Base-by-base conservation (phyloP, 2,329 filamentous ascomycete species). In the Fusarium brachygibbosum region DNA sequence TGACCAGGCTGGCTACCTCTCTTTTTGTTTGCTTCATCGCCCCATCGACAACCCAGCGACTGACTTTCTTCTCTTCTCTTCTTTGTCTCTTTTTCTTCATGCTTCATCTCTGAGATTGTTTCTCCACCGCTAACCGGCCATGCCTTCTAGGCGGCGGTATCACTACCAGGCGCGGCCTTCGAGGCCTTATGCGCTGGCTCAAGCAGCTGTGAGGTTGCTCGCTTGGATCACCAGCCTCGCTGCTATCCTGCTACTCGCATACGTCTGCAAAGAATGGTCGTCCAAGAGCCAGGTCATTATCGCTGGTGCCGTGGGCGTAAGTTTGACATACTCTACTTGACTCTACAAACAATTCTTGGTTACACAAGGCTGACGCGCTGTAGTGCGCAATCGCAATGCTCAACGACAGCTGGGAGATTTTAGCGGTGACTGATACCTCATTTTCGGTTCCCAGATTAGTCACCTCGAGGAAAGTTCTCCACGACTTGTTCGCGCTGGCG, bases 401-500 rank as follows among this genome's bases (percentile, higher is more conserved):
- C 66, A 79, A 78, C 53, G 79, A 81, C 46, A 80, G 77, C 70
- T 80, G 79, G 78, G 77, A 80, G 40, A 73, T 77, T 42, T 56
- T 77, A 46, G 75, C 78, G 5, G 65, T 76, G 16, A 68, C 72
- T 8, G 75, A 79, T 28, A 63, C 70, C 10, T 58, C 72, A 10
- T 57, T 72, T 14, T 72, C 72, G 10, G 75, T 79, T 16, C 60
- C 68, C 17, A 67, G 74, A 29, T 58, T 78, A 28, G 63, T 73
- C 19, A 68, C 76, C 4, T 73, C 74, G 5, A 72, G 76, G n/a
- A 71, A 67, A 37, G 63, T 78, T 8, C 57, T 79, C 9, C 75
- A 78, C 61, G 79, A 81, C 50, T 61, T 79, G 40, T 76, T 80
- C 41, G 66, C 76, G 10, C 68, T 80, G 21, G 77, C 75, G 21